A percentile compares a stretch with the other conserved stretches of the same genome.
Conservation (phyloP, 2,329 filamentous ascomycete genomes). For the Chrysoporthe deuterocubensis region DNA sequence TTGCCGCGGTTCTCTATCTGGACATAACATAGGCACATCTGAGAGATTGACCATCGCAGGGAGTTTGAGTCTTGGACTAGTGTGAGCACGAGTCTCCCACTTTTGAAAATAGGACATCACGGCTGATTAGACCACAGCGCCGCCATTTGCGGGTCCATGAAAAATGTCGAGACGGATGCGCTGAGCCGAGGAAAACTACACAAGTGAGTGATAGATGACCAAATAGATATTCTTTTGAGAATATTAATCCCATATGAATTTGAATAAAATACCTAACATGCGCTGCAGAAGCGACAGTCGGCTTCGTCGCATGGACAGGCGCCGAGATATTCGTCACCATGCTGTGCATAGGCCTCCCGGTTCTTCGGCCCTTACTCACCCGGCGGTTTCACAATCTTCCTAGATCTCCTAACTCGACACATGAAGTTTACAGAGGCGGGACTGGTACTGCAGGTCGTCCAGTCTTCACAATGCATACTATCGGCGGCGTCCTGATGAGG, state of each 20-base stretch:
- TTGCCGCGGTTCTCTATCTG: conserved; percentile 48
- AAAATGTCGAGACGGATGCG: conserved; percentile 36
- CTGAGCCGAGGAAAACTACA: conserved; percentile 37
- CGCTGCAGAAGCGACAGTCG: conserved; percentile 32
- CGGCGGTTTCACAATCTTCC: conserved; percentile 3
- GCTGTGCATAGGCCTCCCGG: conserved; percentile 42
- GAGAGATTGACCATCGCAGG: conserved; percentile 45
- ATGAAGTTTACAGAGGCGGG: background rate
- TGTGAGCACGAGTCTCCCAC: conserved; percentile 35
- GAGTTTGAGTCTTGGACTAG: conserved; percentile 45
- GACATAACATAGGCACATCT: conserved; percentile 44
- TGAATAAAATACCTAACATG: background rate
- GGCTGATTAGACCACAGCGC: conserved; percentile 31
- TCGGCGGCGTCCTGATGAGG: no score
- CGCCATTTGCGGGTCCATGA: conserved; percentile 36
- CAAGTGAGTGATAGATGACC: conserved; percentile 20
- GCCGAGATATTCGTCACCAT: conserved; percentile 41
- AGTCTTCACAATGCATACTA: no score
- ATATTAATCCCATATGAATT: background rate
- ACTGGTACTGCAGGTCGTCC: no score
- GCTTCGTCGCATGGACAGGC: conserved; percentile 41
- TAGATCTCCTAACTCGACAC: background rate
- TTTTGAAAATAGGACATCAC: conserved; percentile 24
- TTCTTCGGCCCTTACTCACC: conserved; percentile 40
- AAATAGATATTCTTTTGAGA: background rate